Evolutionary conservation across 257 asterid species (phyloP).

Genomic region (Solanum piurae): DNA sequence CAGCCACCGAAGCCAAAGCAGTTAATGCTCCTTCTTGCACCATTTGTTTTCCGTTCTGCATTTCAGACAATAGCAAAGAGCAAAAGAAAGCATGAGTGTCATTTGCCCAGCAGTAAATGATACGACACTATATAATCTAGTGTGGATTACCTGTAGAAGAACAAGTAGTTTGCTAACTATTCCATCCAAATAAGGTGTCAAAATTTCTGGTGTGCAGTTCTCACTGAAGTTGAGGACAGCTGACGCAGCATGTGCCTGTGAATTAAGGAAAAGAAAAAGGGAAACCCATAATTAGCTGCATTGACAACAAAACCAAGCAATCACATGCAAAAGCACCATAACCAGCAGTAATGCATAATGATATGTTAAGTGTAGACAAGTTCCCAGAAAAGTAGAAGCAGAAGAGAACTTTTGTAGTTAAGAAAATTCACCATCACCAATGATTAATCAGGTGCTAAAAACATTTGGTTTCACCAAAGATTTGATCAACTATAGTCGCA

Average conservation of each 20-base stretch:
- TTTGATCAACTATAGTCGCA: not conserved
- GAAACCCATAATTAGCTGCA: not conserved
- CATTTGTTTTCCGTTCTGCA: conserved; percentile 93
- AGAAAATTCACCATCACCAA: not conserved
- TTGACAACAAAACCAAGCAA: not conserved
- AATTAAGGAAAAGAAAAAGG: not conserved
- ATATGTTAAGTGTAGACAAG: not conserved
- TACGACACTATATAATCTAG: not conserved
- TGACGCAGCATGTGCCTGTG: conserved; percentile 96
- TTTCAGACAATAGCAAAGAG: conserved; percentile 1
- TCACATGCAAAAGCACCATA: not conserved
- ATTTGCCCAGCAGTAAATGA: not conserved
- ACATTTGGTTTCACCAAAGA: not conserved
- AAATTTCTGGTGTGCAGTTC: conserved; percentile 84
- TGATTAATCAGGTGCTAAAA: not conserved
- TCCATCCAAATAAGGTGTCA: conserved; percentile 83
- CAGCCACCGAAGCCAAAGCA: conserved; percentile 95
- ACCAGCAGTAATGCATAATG: not conserved
- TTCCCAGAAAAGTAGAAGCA: not conserved
- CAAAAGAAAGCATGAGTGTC: not conserved
- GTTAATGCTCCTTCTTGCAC: conserved; percentile 97
- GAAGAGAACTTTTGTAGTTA: not conserved
- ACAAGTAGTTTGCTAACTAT: conserved; percentile 73
- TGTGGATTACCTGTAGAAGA: conserved; percentile 57
- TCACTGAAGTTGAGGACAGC: conserved; percentile 94